A percentile compares a stretch with the other conserved stretches of the same genome.
Conservation (phyloP, 139 green algal genomes). For the Tetradesmus obliquus region DNA sequence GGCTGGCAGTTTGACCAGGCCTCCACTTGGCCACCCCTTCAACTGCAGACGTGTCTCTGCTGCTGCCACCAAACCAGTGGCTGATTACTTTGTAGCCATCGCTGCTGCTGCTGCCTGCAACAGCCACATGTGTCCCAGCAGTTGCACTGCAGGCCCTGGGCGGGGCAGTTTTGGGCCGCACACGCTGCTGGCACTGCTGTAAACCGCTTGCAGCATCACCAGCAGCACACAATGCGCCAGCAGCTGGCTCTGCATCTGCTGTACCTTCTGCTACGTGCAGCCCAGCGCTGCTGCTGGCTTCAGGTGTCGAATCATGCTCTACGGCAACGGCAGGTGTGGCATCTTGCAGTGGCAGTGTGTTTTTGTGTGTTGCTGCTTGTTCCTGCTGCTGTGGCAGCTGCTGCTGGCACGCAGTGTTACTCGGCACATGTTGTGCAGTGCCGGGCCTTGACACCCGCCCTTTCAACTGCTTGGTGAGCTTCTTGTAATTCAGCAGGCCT, state of each 20-base stretch:
- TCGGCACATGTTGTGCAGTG: not conserved
- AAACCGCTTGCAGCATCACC: not conserved
- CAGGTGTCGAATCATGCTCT: not conserved
- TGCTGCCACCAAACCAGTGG: slow-evolving; percentile 26
- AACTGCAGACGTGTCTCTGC: not conserved
- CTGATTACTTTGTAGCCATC: not conserved
- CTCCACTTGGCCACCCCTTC: not conserved
- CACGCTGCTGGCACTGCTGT: not conserved
- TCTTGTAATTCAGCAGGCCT: slow-evolving; percentile 32
- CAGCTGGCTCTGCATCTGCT: not conserved
- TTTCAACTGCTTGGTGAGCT: slow-evolving; percentile 30
- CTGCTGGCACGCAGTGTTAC: not conserved
- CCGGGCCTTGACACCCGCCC: not conserved
- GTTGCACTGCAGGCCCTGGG: not conserved
- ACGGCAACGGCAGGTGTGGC: not conserved
- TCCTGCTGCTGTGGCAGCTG: not conserved
- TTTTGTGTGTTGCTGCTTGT: not conserved
- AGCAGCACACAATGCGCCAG: not conserved
- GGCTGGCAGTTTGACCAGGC: not conserved
- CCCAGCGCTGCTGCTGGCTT: not conserved
- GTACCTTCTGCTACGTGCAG: not conserved
- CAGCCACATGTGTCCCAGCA: not conserved
- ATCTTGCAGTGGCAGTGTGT: not conserved
- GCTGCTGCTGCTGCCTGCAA: not conserved
- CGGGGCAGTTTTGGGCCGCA: not conserved